Conservation (phyloP, 1,284 basidiomycete species). For the Lignosus rhinocerotis region DNA sequence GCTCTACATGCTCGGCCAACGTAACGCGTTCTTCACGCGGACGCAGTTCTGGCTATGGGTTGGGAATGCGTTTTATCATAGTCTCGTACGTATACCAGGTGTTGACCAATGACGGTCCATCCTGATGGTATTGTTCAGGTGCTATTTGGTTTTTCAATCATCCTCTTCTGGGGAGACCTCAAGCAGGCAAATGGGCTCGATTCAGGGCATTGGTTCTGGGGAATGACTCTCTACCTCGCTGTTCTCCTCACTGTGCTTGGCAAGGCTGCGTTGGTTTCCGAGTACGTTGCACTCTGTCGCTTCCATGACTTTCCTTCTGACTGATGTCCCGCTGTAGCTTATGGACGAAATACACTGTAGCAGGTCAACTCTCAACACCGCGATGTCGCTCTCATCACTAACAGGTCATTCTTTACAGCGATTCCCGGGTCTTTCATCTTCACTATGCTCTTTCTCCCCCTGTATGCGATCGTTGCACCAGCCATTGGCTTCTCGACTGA, state of each 20-base stretch:
- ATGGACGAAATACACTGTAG: constrained; percentile 99
- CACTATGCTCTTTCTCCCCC: constrained; percentile 90
- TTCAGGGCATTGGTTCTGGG: constrained; percentile 98
- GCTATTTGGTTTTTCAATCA: constrained; percentile 85
- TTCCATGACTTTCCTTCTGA: neutral
- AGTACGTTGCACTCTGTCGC: constrained; percentile 57
- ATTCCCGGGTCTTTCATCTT: constrained; percentile 97
- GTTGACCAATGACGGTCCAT: neutral
- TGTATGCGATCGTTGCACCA: constrained; percentile 90
- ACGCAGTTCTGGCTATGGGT: constrained; percentile 97
- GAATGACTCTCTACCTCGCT: constrained; percentile 90
- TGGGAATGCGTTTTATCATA: constrained; percentile 92
- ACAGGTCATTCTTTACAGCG: constrained; percentile 43
- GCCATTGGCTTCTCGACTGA: constrained; percentile 89
- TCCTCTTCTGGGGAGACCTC: constrained; percentile 91
- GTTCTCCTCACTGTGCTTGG: constrained; percentile 95
- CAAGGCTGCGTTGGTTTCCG: constrained; percentile 96
- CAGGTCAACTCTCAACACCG: constrained; percentile 47
- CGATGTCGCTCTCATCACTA: neutral
- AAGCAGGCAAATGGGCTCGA: constrained; percentile 81
- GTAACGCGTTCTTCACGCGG: constrained; percentile 90
- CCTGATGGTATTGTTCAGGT: constrained; percentile 47
- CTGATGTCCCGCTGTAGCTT: constrained; percentile 51
- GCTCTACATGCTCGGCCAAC: constrained; percentile 90
- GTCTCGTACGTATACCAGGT: constrained; percentile 60